Percentiles rank a stretch among this genome's conserved stretches.
Evolutionary conservation across 768 basidiomycete species (phyloP).

Genomic region (Pleurotus tuber-regium): DNA sequence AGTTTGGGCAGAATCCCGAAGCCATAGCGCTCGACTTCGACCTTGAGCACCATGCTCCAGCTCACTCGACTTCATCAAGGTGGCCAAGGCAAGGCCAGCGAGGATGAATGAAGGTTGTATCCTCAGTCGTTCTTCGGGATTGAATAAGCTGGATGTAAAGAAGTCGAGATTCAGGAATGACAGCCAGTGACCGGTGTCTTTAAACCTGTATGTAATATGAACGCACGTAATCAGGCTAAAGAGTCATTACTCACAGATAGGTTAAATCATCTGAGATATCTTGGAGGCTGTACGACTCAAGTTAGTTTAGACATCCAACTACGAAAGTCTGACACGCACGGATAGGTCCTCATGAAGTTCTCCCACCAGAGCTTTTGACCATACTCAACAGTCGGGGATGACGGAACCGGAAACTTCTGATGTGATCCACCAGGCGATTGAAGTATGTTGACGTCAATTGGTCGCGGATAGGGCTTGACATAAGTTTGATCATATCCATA

Average conservation of each 20-base stretch:
- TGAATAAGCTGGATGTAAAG: constrained; percentile 50
- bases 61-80: constrained; percentile 71
- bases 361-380: constrained; percentile 44
- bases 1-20: constrained; percentile 54
- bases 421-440: constrained; percentile 28
- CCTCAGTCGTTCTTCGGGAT: constrained; percentile 46
- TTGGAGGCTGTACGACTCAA: constrained; percentile 33
- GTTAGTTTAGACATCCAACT: not conserved
- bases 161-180: constrained; percentile 62
- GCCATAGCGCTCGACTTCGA: constrained; percentile 52
- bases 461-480: constrained; percentile 35
- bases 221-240: not conserved
- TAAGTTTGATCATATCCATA: constrained; percentile 37
- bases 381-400: constrained; percentile 29
- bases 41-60: constrained; percentile 53
- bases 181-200: constrained; percentile 62
- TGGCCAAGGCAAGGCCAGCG: constrained; percentile 66
- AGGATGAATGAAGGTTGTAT: constrained; percentile 75
- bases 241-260: constrained; percentile 42
- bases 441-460: constrained; percentile 35
- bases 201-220: constrained; percentile 44
- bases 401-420: constrained; percentile 32
- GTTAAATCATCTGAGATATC: constrained; percentile 50
- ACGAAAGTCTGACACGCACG: no score
- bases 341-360: constrained; percentile 32